Evolutionary conservation across 192 early-diverging fungal genomes (phyloP).

Genomic region (Dissophora globulifera): DNA sequence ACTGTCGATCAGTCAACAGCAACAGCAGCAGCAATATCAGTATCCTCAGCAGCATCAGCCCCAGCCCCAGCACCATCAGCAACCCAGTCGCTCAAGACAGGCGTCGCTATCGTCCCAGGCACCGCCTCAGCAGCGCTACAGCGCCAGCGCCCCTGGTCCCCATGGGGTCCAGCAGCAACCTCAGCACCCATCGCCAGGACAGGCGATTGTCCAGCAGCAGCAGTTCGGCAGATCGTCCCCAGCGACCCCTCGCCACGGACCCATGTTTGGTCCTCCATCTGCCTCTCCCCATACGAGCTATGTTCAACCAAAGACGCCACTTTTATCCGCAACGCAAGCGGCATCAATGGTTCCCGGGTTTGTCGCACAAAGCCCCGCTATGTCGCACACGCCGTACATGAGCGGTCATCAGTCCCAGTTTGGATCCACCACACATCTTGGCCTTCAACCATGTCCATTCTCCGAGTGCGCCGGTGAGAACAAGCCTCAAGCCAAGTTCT

Average conservation of each 20-base stretch:
- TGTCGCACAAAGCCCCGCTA: neutral
- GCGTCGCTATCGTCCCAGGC: neutral
- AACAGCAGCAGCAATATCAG: constrained; percentile 1
- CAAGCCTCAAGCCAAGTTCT: constrained; percentile 65
- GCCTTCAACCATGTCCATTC: constrained; percentile 55
- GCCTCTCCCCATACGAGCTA: neutral
- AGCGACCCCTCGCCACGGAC: neutral
- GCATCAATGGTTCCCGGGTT: neutral
- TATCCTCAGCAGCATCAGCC: neutral
- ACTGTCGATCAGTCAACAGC: neutral
- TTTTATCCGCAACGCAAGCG: neutral
- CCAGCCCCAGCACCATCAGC: neutral
- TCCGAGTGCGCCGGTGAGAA: constrained; percentile 64
- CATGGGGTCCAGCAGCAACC: neutral
- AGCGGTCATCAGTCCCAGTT: constrained; percentile 23
- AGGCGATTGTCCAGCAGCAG: neutral
- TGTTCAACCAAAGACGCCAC: constrained; percentile 1
- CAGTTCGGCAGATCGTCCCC: neutral
- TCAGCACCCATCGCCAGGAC: neutral
- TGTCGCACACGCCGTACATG: constrained; percentile 43
- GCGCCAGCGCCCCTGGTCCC: neutral
- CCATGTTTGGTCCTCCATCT: neutral
- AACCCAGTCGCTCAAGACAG: constrained; percentile 4
- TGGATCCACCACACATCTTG: constrained; percentile 21
- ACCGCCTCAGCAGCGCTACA: neutral